A percentile compares a stretch with the other conserved stretches of the same genome.
These are phyloP conservation scores for Dendrocalamus latiflorus DNA, from an alignment of 202 grass and related monocot genomes.

Conservation along the genomic window DNA sequence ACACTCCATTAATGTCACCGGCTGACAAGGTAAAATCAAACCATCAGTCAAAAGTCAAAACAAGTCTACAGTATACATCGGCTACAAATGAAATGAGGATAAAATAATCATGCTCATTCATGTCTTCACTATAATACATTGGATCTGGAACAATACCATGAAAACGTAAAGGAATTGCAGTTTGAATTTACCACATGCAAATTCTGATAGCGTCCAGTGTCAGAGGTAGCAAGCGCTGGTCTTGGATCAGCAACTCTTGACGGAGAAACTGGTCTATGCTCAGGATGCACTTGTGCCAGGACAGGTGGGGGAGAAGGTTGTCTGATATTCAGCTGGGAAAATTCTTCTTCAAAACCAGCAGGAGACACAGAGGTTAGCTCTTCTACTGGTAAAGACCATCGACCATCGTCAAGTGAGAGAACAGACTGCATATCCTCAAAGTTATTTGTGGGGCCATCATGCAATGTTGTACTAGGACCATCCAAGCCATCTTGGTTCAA, in stretches of 20 bases:
- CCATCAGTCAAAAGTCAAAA: constrained; percentile 11
- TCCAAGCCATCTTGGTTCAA: constrained; percentile 50
- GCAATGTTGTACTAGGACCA: constrained; percentile 34
- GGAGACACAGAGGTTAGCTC: constrained; percentile 33
- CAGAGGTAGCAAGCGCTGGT: constrained; percentile 54
- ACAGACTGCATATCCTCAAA: constrained; percentile 73
- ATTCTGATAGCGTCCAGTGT: constrained; percentile 59
- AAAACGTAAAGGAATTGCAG: constrained; percentile 13
- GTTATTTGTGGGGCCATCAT: constrained; percentile 39
- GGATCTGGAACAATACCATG: not conserved
- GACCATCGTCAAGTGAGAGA: constrained; percentile 90
- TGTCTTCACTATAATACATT: constrained; percentile 1
- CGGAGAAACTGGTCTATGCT: constrained; percentile 54
- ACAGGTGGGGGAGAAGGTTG: constrained; percentile 78
- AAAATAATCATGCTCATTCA: not conserved
- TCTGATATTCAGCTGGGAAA: constrained; percentile 69
- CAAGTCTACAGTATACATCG: constrained; percentile 7
- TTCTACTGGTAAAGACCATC: constrained; percentile 66
- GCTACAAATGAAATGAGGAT: not conserved
- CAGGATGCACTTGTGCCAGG: constrained; percentile 60
- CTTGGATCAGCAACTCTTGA: constrained; percentile 84
- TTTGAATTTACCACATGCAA: constrained; percentile 79
- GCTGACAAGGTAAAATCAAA: constrained; percentile 49
- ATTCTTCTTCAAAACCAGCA: constrained; percentile 50
- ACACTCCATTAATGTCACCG: constrained; percentile 83